Evolutionary conservation across 2,329 filamentous ascomycete genomes (phyloP).

Genomic region (Bertia moriformis): DNA sequence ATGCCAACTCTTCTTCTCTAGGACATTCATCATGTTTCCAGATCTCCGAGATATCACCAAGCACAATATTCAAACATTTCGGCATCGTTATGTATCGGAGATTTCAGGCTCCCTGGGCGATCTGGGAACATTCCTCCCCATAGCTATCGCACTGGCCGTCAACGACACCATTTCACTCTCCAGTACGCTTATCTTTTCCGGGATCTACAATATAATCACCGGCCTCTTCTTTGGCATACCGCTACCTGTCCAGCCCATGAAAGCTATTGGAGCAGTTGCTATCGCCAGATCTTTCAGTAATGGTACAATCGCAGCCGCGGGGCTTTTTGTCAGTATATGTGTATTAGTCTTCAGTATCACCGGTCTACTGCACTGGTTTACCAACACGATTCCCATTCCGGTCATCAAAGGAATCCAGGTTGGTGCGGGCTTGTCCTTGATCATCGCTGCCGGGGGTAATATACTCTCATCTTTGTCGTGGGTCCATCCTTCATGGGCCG

Average conservation of each 20-base stretch:
- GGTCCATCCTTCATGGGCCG: constrained; percentile 48
- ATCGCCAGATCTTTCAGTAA: constrained; percentile 54
- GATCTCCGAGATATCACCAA: neutral
- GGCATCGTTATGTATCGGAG: constrained; percentile 48
- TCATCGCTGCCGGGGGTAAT: constrained; percentile 59
- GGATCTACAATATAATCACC: constrained; percentile 72
- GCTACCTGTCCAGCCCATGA: constrained; percentile 80
- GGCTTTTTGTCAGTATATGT: constrained; percentile 60
- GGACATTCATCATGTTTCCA: neutral
- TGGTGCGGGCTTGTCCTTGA: constrained; percentile 72
- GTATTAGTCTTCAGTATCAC: constrained; percentile 68
- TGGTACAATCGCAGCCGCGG: constrained; percentile 66
- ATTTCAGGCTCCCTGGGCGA: constrained; percentile 82
- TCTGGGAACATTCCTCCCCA: constrained; percentile 74
- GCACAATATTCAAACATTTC: constrained; percentile 41
- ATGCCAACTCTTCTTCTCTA: too few species aligned
- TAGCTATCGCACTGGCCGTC: constrained; percentile 73
- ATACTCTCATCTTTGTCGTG: constrained; percentile 58
- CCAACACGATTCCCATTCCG: constrained; percentile 63
- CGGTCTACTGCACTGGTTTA: constrained; percentile 62
- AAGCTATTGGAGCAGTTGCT: constrained; percentile 82
- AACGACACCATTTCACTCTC: constrained; percentile 68
- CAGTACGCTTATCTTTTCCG: constrained; percentile 76
- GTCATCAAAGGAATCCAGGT: constrained; percentile 92
- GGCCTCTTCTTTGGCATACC: constrained; percentile 76